Base-by-base conservation (phyloP, 2,329 filamentous ascomycete species). In the Remersonia thermophila region DNA sequence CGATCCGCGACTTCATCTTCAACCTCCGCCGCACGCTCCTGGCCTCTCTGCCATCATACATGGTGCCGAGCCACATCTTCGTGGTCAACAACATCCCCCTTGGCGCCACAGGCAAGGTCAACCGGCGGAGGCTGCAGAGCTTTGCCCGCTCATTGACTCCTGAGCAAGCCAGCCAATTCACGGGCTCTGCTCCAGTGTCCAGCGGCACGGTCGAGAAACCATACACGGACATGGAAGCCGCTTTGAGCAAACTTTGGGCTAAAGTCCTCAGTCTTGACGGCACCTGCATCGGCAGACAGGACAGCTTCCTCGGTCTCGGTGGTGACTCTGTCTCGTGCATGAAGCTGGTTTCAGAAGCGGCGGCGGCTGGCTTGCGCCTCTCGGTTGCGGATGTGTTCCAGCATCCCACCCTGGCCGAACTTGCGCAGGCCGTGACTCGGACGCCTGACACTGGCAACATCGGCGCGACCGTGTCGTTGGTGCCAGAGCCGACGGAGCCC, bases 291-390 rank as follows among this genome's bases (percentile, higher is more conserved):
- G 15, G 20, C 3, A 28, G 30, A 4, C 18, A 39, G 11, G 46
- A 54, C 37, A 50, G 50, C 36, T 57, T 59, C 40, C 57, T 58
- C 39, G 40, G 41, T 2, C 38, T 57, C 1, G 53, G 54, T 9
- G 56, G 56, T 4, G 54, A 56, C 33, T 55, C 52, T 0, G 39
- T 58, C 1, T 32, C 41, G 7, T 52, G 53, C 3, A 62, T 60
- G 50, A 64, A 60, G 30, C 44, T 70, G 3, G 66, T 69, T 0
- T 59, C 65, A 18, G 54, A 38, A 8, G 42, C 45, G 13, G 36
- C 41, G 7, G 30, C 32, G 11, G 23, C 30, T 2, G 38, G 42
- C 9, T n/a, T 46, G 13, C 28, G 17, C 10, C 14, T 46, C 12
- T 36, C 39, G 10, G 39, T 43, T 4, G 40, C 42, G 9, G 39